Conservation (phyloP, 2,329 filamentous ascomycete genomes). For the Apiospora saccharicola region DNA sequence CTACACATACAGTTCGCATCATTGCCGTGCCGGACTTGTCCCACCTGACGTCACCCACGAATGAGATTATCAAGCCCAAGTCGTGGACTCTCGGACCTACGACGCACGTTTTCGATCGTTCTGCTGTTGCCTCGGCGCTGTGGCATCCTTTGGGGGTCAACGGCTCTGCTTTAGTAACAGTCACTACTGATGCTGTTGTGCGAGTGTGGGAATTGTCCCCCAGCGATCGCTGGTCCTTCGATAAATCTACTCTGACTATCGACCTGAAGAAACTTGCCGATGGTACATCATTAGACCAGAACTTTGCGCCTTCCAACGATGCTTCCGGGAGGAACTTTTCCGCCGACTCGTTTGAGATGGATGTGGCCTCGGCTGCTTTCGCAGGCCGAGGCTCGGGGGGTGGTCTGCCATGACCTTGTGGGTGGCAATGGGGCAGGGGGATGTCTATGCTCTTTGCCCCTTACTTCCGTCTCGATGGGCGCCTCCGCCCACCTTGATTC, state of each 20-base stretch:
- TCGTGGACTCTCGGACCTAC: slow-evolving; percentile 93
- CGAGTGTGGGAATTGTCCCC: slow-evolving; percentile 89
- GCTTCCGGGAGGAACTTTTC: slow-evolving; percentile 84
- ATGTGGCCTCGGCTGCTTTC: slow-evolving; percentile 90
- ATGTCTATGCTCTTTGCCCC: slow-evolving; percentile 92
- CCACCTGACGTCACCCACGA: slow-evolving; percentile 75
- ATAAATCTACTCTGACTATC: slow-evolving; percentile 80
- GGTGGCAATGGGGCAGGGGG: slow-evolving; percentile 93
- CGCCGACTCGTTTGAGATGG: slow-evolving; percentile 90
- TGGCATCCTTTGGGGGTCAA: slow-evolving; percentile 94
- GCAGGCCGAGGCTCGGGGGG: slow-evolving; percentile 71
- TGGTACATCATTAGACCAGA: slow-evolving; percentile 80
- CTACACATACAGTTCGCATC: slow-evolving; percentile 87
- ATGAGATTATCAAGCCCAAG: slow-evolving; percentile 76
- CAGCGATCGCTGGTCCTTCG: slow-evolving; percentile 87
- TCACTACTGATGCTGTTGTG: slow-evolving; percentile 87
- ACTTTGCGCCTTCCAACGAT: slow-evolving; percentile 79
- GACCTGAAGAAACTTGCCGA: slow-evolving; percentile 90
- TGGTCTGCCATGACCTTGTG: slow-evolving; percentile 98
- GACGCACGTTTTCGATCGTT: slow-evolving; percentile 86
- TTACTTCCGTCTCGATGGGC: slow-evolving; percentile 88
- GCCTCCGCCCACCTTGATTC: slow-evolving; percentile 76
- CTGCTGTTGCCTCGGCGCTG: slow-evolving; percentile 79
- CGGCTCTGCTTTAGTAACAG: slow-evolving; percentile 82
- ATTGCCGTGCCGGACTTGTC: slow-evolving; percentile 83